These are phyloP conservation scores for Monosporascus sp. DNA, from an alignment of 2,329 filamentous ascomycete genomes.

Conservation along the genomic window DNA sequence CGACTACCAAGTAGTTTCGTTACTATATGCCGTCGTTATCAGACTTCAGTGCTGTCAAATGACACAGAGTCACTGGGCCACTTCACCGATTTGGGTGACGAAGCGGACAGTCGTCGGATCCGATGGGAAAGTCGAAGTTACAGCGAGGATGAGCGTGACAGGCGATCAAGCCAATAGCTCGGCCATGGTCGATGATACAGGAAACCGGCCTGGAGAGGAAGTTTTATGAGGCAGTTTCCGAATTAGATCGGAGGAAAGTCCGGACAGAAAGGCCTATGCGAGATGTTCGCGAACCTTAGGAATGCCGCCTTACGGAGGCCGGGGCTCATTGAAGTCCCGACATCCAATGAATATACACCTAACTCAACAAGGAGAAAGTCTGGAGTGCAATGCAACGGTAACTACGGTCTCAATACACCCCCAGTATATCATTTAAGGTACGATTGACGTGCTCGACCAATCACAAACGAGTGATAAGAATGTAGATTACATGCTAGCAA, in stretches of 20 bases:
- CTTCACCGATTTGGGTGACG: slow-evolving; percentile 42
- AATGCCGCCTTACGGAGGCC: slow-evolving; percentile 13
- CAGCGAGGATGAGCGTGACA: slow-evolving; percentile 31
- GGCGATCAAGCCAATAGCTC: slow-evolving; percentile 32
- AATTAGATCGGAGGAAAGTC: slow-evolving; percentile 29
- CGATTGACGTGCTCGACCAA: too few species aligned
- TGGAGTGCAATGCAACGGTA: too few species aligned
- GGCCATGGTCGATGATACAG: slow-evolving; percentile 30
- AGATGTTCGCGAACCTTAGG: slow-evolving; percentile 24
- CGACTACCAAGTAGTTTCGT: too few species aligned
- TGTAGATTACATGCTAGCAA: too few species aligned
- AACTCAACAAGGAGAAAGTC: too few species aligned
- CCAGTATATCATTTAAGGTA: too few species aligned
- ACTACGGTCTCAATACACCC: too few species aligned
- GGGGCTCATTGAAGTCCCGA: neutral
- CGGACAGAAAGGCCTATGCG: slow-evolving; percentile 28
- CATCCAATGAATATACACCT: too few species aligned
- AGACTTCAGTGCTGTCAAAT: slow-evolving; percentile 45
- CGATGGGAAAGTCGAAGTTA: slow-evolving; percentile 39
- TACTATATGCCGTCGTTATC: slow-evolving; percentile 35
- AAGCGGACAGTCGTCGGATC: slow-evolving; percentile 33
- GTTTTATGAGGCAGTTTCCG: slow-evolving; percentile 40
- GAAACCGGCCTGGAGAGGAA: slow-evolving; percentile 40
- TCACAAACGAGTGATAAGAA: too few species aligned
- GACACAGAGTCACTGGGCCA: slow-evolving; percentile 43